These are phyloP conservation scores for Anthracocystis panici-leucophaei DNA, from an alignment of 1,284 basidiomycete species.

Conservation along the genomic window DNA sequence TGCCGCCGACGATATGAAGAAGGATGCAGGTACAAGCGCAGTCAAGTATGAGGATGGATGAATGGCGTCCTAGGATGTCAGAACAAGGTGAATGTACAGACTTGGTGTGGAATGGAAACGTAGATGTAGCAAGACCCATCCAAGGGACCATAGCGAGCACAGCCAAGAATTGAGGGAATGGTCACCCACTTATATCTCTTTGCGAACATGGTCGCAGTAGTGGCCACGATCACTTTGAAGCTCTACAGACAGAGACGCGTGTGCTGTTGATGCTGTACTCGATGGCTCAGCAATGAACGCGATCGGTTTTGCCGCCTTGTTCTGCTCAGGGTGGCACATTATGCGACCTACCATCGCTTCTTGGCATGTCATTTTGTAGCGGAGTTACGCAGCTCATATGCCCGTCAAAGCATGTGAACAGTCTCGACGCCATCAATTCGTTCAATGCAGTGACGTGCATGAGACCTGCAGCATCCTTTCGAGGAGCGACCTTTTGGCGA, in stretches of 20 bases:
- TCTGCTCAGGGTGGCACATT: background rate
- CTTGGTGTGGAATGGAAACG: background rate
- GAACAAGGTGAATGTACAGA: background rate
- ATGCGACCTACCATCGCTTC: background rate
- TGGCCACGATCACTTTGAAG: conserved; percentile 3
- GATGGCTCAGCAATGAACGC: background rate
- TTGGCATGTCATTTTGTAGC: background rate
- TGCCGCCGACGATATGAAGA: background rate
- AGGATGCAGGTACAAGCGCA: conserved; percentile 2
- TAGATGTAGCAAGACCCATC: background rate
- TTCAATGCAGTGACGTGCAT: background rate
- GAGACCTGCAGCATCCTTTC: background rate
- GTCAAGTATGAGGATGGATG: background rate
- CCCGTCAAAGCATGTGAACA: background rate
- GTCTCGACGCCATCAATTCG: background rate
- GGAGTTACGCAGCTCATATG: background rate
- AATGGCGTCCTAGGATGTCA: background rate
- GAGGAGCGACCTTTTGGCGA: background rate
- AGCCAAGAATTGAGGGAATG: background rate
- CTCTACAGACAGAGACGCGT: background rate
- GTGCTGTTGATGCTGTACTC: background rate
- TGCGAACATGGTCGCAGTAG: too few relatives aligned
- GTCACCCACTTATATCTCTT: background rate
- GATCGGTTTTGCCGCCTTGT: background rate
- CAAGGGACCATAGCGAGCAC: too few relatives aligned